Base-by-base conservation (phyloP, 371 early-diverging fungal species). In the Chytridiales sp. region DNA sequence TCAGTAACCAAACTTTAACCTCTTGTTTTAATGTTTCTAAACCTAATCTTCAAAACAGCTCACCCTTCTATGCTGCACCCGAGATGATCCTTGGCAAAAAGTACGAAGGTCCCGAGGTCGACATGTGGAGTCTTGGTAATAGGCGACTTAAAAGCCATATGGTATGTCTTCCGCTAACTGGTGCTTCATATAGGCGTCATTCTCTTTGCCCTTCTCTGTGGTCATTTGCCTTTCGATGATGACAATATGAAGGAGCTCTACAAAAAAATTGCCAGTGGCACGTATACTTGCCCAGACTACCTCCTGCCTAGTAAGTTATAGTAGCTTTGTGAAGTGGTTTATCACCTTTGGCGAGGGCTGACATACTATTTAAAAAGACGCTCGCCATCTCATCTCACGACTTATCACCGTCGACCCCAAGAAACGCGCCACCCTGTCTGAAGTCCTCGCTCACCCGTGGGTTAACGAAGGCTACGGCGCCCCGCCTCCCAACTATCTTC, bases 201-300 rank as follows among this genome's bases (percentile, higher is more conserved):
- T 17, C 70, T 95, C 8, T 95, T 85, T 69, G 88, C 91, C 24
- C 87, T 94, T 77, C 80, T 89, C 2, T 87, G 89, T 48, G 96
- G 96, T 2, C 83, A 84, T 64, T 87, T 93, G 39, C 92, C 95
- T 0, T 95, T 93, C 75, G 83, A 86, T 53, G 87, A 87, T 66
- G 85, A 85, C 49, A 80, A 85, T 61, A 74, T 85, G 70, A 75
- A 72, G 43, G 71, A 67, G 36, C 70, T 86, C 24, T 83, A 87
- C 64, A 75, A 76, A 41, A 86, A 85, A 68, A 88, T 88, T 34
- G 74, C 80, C 4, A 60, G 48, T 32, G 82, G 79, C 5, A 49
- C 38, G 4, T 82, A 80, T 52, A 72, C 64, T 11, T 78, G 62
- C 53, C 82, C 82, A 21, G 72, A 73, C 2, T 75, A 82, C 64